Evolutionary conservation across 257 asterid species (phyloP), one percentile per base, ranked within the genome.

Genomic region (Penstemon eatonii): DNA sequence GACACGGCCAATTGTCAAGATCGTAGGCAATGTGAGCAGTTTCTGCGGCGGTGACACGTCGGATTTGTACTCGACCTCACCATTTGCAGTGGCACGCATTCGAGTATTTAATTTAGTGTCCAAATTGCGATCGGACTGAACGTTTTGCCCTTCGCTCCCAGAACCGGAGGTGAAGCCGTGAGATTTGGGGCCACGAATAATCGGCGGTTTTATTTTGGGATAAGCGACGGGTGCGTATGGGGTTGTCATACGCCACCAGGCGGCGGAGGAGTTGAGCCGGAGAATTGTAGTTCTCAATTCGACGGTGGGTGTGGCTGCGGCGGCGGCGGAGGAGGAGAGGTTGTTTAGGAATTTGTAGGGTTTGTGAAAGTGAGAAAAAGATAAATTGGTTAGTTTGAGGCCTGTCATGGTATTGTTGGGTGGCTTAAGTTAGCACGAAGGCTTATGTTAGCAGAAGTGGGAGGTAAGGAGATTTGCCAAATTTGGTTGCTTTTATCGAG

Each of bases 21-120:
- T 85, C 76, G 96, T 94, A 8, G 99, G 99, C 90, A 94, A 80
- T 1, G 98, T 94, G 78, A 94, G 95, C 71, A 91, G 66, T 77
- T 89, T 91, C 18, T 83, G 51, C 13, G 90, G 71, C 72, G 73
- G 74, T 50, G 76, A 68, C 52, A 69, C 47, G 56, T 39, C 72
- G 39, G 65, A 60, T 10, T 72, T 44, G 55, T 25, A 25, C 8
- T 79, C 88, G 61, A 53, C 74, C 75, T 78, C 73, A 60, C 78
- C 79, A 73, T 81, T 69, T 46, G 76, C 79, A 15, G 79, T 60
- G 81, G 86, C 83, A 18, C 86, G 93, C 96, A 87, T 80, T 73
- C 65, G 84, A 65, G 82, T 62, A 44, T 78, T 80, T 54, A 75
- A 50, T 45, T 70, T 63, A 57, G 72, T 54, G 50, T 44, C 63